Percentiles rank a stretch among this genome's conserved stretches.
phyloP scores from a whole-genome alignment of 2,329 filamentous ascomycete species.

The Fusarium nurragi region DNA sequence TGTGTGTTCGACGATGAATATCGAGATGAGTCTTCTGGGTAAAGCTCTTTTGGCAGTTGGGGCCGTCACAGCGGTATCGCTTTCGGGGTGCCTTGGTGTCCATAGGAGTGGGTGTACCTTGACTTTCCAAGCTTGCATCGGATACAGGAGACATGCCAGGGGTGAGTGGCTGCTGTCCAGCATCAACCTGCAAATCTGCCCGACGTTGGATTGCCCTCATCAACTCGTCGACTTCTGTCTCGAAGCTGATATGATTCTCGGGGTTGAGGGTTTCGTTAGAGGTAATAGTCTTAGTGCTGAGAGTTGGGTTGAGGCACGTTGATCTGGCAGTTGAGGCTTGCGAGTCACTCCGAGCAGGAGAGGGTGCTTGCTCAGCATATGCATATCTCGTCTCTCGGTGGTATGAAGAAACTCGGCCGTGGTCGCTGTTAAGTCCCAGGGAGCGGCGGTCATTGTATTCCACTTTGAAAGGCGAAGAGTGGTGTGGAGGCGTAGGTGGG shows the following conservation, averaged over 20 bases:
- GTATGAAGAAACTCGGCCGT: conserved; percentile 38
- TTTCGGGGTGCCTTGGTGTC: conserved; percentile 56
- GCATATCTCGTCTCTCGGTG: conserved; percentile 43
- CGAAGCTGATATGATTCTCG: conserved; percentile 68
- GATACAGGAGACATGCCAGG: conserved; percentile 42
- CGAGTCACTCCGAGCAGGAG: conserved; percentile 49
- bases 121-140: conserved; percentile 34
- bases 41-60: conserved; percentile 83
- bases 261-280: conserved; percentile 59
- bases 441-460: conserved; percentile 48
- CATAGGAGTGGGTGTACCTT: conserved; percentile 32
- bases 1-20: conserved; percentile 89
- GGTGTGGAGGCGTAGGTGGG: conserved; percentile 48
- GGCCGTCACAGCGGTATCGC: conserved; percentile 77
- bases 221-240: conserved; percentile 85
- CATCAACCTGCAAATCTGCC: conserved; percentile 51
- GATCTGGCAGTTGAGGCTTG: conserved; percentile 43
- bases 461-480: conserved; percentile 48
- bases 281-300: conserved; percentile 54
- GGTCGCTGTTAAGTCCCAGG: conserved; percentile 37
- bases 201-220: conserved; percentile 89
- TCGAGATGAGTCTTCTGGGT: conserved; percentile 92
- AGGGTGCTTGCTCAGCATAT: conserved; percentile 49
- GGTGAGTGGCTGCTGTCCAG: conserved; percentile 41
- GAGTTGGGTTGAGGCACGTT: conserved; percentile 41